Evolutionary conservation across 768 basidiomycete genomes (phyloP).

Genomic region (Russula sp.): DNA sequence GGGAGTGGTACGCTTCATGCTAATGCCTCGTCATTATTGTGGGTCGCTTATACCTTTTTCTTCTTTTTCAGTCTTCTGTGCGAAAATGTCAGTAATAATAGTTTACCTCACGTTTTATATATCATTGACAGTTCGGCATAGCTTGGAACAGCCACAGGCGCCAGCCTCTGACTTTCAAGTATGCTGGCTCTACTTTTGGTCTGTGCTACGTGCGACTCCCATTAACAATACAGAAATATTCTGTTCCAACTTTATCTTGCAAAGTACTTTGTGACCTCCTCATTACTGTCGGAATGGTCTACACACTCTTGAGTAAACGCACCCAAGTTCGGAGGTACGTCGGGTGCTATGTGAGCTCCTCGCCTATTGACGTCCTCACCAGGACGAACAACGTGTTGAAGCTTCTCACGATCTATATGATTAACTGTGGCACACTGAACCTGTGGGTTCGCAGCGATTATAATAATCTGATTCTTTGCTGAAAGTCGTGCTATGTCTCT

Average conservation of each 20-base stretch:
- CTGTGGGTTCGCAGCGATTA: neutral
- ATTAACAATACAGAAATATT: neutral
- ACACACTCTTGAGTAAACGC: neutral
- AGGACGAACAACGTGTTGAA: neutral
- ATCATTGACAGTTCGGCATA: neutral
- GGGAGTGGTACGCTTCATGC: neutral
- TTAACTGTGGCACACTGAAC: slow-evolving; percentile 1
- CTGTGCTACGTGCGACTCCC: neutral
- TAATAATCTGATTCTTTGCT: neutral
- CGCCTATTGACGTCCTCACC: neutral
- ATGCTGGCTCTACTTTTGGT: neutral
- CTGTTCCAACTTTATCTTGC: neutral
- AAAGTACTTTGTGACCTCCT: neutral
- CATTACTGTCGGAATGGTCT: slow-evolving; percentile 3
- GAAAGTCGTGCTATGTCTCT: neutral
- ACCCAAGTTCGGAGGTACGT: neutral
- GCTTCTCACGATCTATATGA: neutral
- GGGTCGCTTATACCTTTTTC: neutral
- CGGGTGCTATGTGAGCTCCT: neutral
- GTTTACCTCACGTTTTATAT: neutral
- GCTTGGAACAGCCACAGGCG: neutral
- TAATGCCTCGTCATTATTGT: neutral
- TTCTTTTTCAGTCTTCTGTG: neutral
- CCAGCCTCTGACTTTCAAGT: neutral
- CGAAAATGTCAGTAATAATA: neutral